Conservation (phyloP, 306 rosid genomes). For the Acacia acuminata region DNA sequence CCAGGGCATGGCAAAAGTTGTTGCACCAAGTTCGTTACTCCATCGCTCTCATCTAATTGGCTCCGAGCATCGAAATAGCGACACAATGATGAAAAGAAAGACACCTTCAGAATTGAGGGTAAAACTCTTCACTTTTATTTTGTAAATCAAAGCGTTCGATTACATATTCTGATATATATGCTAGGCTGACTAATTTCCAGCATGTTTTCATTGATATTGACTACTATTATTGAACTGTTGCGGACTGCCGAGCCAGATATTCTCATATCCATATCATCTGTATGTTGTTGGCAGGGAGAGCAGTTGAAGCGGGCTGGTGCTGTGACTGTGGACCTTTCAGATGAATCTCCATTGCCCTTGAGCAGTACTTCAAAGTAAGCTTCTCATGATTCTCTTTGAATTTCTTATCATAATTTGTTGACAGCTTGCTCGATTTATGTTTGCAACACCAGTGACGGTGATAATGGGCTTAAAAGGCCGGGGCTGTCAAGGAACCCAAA, state of each 20-base stretch:
- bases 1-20: slow-evolving; percentile 52
- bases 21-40: slow-evolving; percentile 46
- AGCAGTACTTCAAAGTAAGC: slow-evolving; percentile 34
- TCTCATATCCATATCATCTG: slow-evolving; percentile 2
- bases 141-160: not conserved
- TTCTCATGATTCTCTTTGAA: slow-evolving; percentile 5
- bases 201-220: not conserved
- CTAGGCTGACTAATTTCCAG: not conserved
- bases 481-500: slow-evolving; percentile 45
- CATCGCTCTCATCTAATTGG: slow-evolving; percentile 44
- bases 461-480: slow-evolving; percentile 44
- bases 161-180: not conserved
- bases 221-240: not conserved
- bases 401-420: slow-evolving; percentile 10
- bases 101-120: slow-evolving; percentile 63
- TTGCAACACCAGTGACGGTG: slow-evolving; percentile 34
- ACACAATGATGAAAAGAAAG: slow-evolving; percentile 50
- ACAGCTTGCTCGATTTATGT: slow-evolving; percentile 23
- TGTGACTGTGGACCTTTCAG: slow-evolving; percentile 25
- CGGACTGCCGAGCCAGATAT: not conserved
- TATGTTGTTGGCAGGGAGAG: slow-evolving; percentile 42
- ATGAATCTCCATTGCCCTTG: slow-evolving; percentile 26
- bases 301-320: slow-evolving; percentile 41
- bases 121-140: not conserved
- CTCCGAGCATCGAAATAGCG: slow-evolving; percentile 43